Evolutionary conservation across 768 basidiomycete species (phyloP), one percentile per base, ranked within the genome.

Genomic region (Butyriboletus loyo): DNA sequence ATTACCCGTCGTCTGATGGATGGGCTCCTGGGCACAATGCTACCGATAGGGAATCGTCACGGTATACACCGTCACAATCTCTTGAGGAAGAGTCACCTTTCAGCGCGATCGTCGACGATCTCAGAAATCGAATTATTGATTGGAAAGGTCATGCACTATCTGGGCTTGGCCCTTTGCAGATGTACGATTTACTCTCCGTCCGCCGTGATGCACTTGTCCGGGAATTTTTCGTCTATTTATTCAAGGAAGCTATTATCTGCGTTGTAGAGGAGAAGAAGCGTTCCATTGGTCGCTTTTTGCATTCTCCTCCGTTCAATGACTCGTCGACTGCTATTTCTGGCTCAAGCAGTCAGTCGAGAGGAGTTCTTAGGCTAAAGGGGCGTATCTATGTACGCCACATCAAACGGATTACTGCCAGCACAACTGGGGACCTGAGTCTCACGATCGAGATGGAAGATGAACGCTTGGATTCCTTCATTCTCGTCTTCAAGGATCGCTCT

Each of bases 391-490:
- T 98, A 34, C 83, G 90, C 24, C 96, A 98, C 71, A 94, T 99
- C 71, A 87, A 87, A 60, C 85, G 87, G 49, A 88, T 99, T 48
- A 85, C 85, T 27, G 88, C 93, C 53, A 85, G 85, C 31, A 87
- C 86, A 3, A 77, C 83, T 9, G 86, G 86, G 31, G 95, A 96
- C 69, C 79, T 97, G 74, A 95, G 92, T 66, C 78, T 98, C 56
- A 97, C 96, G 5, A 96, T 99, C 64, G 88, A 92, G 62, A 98
- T 99, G 94, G 92, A 94, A 73, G 96, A 98, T 66, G 92, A 96
- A 64, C 77, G 79, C 32, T 75, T 97, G 50, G 95, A 97, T 55
- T 90, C 89, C 46, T 98, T 99, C 73, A 96, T 98, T 70, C 80
- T 99, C 42, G 87, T 93, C 62, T 99, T 97, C 80, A 89, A 87